These are phyloP conservation scores for Lycium barbarum DNA, from an alignment of 257 asterid species.

Conservation along the genomic window DNA sequence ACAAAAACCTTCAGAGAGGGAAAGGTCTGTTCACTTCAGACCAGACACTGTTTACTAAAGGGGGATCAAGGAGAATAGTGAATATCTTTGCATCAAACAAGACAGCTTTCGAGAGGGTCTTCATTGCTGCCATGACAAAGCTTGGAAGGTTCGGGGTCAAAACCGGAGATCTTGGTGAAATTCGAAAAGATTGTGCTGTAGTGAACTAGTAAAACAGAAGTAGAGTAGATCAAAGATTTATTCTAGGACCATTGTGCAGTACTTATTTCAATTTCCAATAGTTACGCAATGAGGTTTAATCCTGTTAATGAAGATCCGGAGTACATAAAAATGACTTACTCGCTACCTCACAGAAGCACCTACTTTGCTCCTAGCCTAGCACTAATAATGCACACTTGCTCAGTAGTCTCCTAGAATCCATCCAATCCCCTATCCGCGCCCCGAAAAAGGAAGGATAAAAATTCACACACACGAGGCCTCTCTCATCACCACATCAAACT, in stretches of 20 bases:
- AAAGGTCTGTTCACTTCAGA: constrained; percentile 73
- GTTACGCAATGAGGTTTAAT: background rate
- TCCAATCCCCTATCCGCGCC: background rate
- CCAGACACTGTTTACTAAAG: constrained; percentile 61
- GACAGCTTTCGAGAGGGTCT: constrained; percentile 62
- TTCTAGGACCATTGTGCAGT: constrained; percentile 5
- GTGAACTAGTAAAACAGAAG: constrained; percentile 48
- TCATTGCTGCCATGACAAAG: constrained; percentile 57
- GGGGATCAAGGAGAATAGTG: constrained; percentile 58
- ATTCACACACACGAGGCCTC: background rate
- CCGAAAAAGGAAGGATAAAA: background rate
- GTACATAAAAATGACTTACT: background rate
- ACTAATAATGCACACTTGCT: background rate
- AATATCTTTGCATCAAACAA: constrained; percentile 55
- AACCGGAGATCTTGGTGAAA: constrained; percentile 73
- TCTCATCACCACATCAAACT: background rate
- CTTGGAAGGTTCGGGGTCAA: constrained; percentile 75
- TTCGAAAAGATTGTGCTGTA: constrained; percentile 69
- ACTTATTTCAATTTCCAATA: background rate
- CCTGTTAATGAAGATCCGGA: background rate
- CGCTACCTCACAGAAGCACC: background rate
- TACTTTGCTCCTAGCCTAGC: background rate
- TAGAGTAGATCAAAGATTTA: background rate
- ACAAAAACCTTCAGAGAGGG: constrained; percentile 67
- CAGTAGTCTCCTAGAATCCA: background rate